These are phyloP conservation scores for Aspergillus incahuasiensis DNA, from an alignment of 495 filamentous ascomycete species.

Conservation along the genomic window DNA sequence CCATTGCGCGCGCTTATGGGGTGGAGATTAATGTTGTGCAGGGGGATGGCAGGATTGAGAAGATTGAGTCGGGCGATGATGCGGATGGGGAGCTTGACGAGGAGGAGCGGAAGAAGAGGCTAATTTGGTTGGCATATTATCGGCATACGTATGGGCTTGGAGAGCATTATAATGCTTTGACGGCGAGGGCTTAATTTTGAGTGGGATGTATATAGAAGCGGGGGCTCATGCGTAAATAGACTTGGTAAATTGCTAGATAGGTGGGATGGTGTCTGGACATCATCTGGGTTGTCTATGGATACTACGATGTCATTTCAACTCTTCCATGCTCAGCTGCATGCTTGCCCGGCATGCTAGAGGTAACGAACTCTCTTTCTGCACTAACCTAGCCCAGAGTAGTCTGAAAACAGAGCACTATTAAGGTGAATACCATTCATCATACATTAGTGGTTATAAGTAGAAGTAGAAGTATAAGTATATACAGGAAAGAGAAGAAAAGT, in stretches of 20 bases:
- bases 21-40: slow-evolving; percentile 85
- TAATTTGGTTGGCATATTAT: slow-evolving; percentile 93
- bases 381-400: background rate
- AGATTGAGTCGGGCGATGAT: slow-evolving; percentile 53
- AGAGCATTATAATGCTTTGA: slow-evolving; percentile 93
- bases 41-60: slow-evolving; percentile 70
- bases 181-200: slow-evolving; percentile 20
- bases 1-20: slow-evolving; percentile 76
- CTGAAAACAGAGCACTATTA: background rate
- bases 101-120: slow-evolving; percentile 34
- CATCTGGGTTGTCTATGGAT: background rate
- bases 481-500: background rate
- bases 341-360: no score
- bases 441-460: background rate
- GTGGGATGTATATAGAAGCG: background rate
- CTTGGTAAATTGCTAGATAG: background rate
- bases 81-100: slow-evolving; percentile 43
- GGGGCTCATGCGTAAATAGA: background rate
- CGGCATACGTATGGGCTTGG: slow-evolving; percentile 86
- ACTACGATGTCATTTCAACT: background rate
- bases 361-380: no score
- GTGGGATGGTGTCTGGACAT: slow-evolving; percentile 13
- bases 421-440: background rate
- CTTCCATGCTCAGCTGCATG: no score
- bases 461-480: background rate